phyloP scores from a whole-genome alignment of 495 filamentous ascomycete genomes.

The Patellaria atrata region DNA sequence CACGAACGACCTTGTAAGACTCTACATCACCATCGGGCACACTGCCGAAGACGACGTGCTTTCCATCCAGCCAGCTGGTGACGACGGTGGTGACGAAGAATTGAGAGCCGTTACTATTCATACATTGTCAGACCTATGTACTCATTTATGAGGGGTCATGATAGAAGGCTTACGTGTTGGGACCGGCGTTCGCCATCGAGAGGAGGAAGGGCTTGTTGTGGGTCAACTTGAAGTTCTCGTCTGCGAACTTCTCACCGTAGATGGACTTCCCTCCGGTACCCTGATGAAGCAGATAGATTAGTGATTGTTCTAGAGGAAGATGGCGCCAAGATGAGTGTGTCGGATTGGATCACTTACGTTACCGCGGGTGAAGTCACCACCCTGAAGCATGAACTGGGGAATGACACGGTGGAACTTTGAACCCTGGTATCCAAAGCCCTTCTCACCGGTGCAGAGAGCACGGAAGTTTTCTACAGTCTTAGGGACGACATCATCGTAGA shows the following conservation, averaged over 20 bases:
- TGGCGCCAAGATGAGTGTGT: slow-evolving; percentile 1
- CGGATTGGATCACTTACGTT: slow-evolving; percentile 34
- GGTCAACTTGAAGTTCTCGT: slow-evolving; percentile 61
- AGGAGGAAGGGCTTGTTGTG: slow-evolving; percentile 51
- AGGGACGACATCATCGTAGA: slow-evolving; percentile 76
- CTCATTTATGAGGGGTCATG: neutral
- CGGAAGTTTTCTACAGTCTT: slow-evolving; percentile 92
- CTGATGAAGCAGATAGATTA: slow-evolving; percentile 26
- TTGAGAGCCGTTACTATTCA: slow-evolving; percentile 53
- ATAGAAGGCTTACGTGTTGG: slow-evolving; percentile 48
- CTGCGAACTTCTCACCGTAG: slow-evolving; percentile 72
- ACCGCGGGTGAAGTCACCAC: slow-evolving; percentile 37
- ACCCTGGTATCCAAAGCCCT: slow-evolving; percentile 50
- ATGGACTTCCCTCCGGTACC: slow-evolving; percentile 78
- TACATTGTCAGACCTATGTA: slow-evolving; percentile 22
- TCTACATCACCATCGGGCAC: slow-evolving; percentile 24
- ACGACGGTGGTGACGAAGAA: slow-evolving; percentile 44
- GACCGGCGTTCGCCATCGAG: slow-evolving; percentile 74
- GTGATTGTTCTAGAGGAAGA: neutral
- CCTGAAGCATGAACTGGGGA: slow-evolving; percentile 38
- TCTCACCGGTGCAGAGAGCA: slow-evolving; percentile 82
- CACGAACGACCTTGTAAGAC: slow-evolving; percentile 24
- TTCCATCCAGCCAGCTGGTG: slow-evolving; percentile 30
- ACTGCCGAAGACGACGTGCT: slow-evolving; percentile 34
- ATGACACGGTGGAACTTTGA: slow-evolving; percentile 34